Evolutionary conservation across 106 monocot species (phyloP).

Genomic region (Acanthochlamys bracteata): DNA sequence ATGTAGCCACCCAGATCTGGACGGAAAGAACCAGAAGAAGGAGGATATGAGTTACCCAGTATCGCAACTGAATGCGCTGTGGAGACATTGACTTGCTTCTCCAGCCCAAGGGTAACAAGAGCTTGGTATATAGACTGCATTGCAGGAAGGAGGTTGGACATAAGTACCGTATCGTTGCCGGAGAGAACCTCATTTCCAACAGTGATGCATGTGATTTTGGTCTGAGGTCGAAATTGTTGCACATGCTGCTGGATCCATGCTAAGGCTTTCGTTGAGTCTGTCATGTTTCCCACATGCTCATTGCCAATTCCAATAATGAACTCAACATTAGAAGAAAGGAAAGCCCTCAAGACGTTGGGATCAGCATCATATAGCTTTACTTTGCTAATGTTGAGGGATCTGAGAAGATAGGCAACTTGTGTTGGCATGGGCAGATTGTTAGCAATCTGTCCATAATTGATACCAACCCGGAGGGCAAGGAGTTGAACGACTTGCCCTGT

Average conservation of each 20-base stretch:
- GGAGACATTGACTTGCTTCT: conserved; percentile 68
- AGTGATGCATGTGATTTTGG: conserved; percentile 71
- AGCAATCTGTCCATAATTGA: conserved; percentile 94
- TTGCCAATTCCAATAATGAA: conserved; percentile 86
- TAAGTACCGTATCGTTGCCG: conserved; percentile 55
- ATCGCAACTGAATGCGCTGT: conserved; percentile 69
- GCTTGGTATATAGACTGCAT: conserved; percentile 70
- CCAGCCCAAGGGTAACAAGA: conserved; percentile 46
- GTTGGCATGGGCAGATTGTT: conserved; percentile 71
- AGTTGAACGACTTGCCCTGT: conserved; percentile 26
- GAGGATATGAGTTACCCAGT: conserved; percentile 58
- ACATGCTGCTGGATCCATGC: conserved; percentile 67
- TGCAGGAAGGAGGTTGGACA: conserved; percentile 58
- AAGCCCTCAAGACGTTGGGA: conserved; percentile 61
- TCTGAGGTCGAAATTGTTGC: conserved; percentile 42
- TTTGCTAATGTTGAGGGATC: conserved; percentile 53
- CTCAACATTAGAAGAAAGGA: conserved; percentile 55
- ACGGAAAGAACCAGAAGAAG: conserved; percentile 68
- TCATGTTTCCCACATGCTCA: conserved; percentile 50
- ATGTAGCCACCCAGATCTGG: conserved; percentile 34
- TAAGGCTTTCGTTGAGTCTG: conserved; percentile 38
- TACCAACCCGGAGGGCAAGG: conserved; percentile 37
- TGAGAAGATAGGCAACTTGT: conserved; percentile 44
- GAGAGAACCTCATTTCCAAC: conserved; percentile 81
- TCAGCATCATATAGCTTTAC: conserved; percentile 94